Conservation (phyloP, 108 stramenopile species). For the Nitzschia putrida region DNA sequence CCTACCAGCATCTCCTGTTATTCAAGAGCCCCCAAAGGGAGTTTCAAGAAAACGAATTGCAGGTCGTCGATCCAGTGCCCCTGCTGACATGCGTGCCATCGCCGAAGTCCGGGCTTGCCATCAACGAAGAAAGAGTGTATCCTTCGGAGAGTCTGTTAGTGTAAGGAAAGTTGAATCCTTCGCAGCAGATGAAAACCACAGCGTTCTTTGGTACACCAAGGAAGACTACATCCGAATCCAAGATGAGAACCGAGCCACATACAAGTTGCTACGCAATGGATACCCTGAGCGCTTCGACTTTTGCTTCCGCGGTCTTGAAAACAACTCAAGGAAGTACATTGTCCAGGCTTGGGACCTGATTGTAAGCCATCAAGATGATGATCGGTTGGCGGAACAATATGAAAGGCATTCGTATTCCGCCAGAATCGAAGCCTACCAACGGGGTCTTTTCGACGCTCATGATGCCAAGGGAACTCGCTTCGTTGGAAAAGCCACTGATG, state of each 20-base stretch:
- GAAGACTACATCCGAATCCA: background rate
- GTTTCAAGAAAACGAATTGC: no score
- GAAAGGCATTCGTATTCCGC: background rate
- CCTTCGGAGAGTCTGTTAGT: background rate
- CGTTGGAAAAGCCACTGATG: background rate
- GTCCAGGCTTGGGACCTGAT: background rate
- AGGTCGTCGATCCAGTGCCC: no score
- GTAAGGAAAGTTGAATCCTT: background rate
- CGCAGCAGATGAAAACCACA: background rate
- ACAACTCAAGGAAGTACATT: background rate
- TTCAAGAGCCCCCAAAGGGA: background rate
- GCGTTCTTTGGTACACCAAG: background rate
- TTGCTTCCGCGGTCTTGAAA: background rate
- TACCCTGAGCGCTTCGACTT: background rate
- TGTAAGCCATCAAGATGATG: background rate
- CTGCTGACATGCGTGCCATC: no score
- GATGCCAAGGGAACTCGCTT: conserved; percentile 1
- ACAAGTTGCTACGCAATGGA: background rate
- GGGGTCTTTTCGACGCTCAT: background rate
- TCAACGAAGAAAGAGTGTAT: background rate
- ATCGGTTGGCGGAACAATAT: background rate
- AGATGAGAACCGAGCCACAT: background rate
- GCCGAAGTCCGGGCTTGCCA: no score
- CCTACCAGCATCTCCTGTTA: background rate
- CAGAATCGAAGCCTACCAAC: background rate